These are phyloP conservation scores for Phaeoacremonium minimum DNA, from an alignment of 2,329 filamentous ascomycete genomes.

Conservation along the genomic window DNA sequence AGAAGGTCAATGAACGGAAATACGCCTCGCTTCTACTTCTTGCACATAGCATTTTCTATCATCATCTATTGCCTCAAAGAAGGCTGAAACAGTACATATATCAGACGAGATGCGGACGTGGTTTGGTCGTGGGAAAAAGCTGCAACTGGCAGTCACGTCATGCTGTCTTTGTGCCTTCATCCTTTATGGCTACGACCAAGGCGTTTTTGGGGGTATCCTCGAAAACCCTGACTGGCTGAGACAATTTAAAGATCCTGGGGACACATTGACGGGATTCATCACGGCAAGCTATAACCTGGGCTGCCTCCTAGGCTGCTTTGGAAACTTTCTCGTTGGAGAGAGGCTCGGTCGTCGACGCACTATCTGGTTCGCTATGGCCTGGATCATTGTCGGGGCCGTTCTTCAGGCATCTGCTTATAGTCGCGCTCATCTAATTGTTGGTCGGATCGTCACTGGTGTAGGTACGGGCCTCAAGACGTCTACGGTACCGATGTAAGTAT, in stretches of 20 bases:
- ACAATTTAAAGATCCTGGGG: conserved; percentile 29
- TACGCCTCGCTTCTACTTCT: no score
- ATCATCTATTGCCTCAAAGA: no score
- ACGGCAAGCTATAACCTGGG: conserved; percentile 38
- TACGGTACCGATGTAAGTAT: conserved; percentile 26
- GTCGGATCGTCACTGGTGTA: conserved; percentile 27
- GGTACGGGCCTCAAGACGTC: conserved; percentile 22
- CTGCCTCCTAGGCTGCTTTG: conserved; percentile 28
- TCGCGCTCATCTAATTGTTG: conserved; percentile 33
- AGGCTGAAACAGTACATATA: no score
- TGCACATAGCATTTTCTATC: no score
- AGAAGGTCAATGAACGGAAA: no score
- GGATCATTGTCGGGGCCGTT: conserved; percentile 20
- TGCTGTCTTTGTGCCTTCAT: conserved; percentile 15
- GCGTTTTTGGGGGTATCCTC: conserved; percentile 42
- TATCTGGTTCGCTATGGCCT: conserved; percentile 18
- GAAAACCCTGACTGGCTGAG: conserved; percentile 37
- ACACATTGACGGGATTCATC: conserved; percentile 32
- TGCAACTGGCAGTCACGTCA: conserved; percentile 11
- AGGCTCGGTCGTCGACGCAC: conserved; percentile 12
- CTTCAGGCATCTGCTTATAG: conserved; percentile 24
- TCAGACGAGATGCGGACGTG: conserved; percentile 2
- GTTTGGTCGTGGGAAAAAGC: conserved; percentile 11
- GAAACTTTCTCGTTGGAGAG: conserved; percentile 14
- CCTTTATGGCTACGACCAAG: conserved; percentile 41